Conservation (phyloP, 371 early-diverging fungal genomes). For the Syncephalastrum monosporum region DNA sequence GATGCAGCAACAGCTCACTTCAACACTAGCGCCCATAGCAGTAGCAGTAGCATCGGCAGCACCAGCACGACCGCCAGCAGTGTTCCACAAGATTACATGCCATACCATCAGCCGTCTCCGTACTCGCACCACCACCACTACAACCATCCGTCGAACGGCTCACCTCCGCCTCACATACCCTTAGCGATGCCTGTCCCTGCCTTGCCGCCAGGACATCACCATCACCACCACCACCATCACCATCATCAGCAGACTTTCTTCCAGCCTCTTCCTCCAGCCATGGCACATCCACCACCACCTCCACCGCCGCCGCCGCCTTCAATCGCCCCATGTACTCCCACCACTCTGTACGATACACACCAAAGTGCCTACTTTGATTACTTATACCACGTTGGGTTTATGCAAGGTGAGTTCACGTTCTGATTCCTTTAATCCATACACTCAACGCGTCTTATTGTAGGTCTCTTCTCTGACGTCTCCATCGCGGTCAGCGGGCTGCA, state of each 20-base stretch:
- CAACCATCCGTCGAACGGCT: background rate
- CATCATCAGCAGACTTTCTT: conserved; percentile 19
- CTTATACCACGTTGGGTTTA: conserved; percentile 24
- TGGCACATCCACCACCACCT: background rate
- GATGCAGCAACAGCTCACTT: no score
- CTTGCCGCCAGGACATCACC: conserved; percentile 4
- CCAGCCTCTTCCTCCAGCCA: conserved; percentile 4
- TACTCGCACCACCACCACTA: background rate
- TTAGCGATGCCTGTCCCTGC: conserved; percentile 22
- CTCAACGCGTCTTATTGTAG: conserved; percentile 9
- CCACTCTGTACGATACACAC: conserved; percentile 1
- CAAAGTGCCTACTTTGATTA: conserved; percentile 22
- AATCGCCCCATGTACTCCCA: conserved; percentile 3
- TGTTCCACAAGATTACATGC: conserved; percentile 2
- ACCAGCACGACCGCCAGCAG: background rate
- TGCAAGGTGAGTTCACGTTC: conserved; percentile 15
- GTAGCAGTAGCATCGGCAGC: background rate
- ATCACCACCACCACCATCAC: conserved; percentile 9
- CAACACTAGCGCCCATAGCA: no score
- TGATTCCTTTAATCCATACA: background rate
- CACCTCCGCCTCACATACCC: conserved; percentile 9
- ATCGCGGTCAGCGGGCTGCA: conserved; percentile 32
- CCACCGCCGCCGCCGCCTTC: conserved; percentile 8
- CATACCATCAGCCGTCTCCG: background rate
- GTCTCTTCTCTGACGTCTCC: conserved; percentile 35